Percentiles rank a stretch among this genome's conserved stretches.
phyloP scores from a whole-genome alignment of 805 yeast species.

The Candida morakotiae region DNA sequence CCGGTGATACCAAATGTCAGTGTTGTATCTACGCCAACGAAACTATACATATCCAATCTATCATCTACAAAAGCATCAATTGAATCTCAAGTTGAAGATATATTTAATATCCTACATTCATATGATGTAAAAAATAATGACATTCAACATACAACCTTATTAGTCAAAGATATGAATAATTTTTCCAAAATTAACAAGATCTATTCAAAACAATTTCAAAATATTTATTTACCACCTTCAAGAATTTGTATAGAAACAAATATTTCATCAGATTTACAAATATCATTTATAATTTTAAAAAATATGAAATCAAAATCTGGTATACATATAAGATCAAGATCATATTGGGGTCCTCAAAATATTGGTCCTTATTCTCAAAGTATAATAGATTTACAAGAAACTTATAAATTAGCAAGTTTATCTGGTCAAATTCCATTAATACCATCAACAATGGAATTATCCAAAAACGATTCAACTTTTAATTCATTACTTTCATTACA shows the following conservation, averaged over 20 bases:
- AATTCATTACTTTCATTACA: slow-evolving; percentile 63
- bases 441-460: slow-evolving; percentile 64
- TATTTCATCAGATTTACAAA: slow-evolving; percentile 38
- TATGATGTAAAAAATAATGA: slow-evolving; percentile 36
- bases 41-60: slow-evolving; percentile 29
- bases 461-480: slow-evolving; percentile 13
- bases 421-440: slow-evolving; percentile 91
- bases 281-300: slow-evolving; percentile 56
- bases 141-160: slow-evolving; percentile 57
- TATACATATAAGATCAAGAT: slow-evolving; percentile 85
- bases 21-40: slow-evolving; percentile 12
- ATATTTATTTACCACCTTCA: slow-evolving; percentile 75
- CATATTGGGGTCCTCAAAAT: slow-evolving; percentile 98
- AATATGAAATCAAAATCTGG: slow-evolving; percentile 47
- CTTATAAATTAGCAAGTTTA: slow-evolving; percentile 49
- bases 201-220: slow-evolving; percentile 53
- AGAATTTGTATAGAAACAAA: slow-evolving; percentile 75
- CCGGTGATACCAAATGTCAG: neutral
- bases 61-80: slow-evolving; percentile 15
- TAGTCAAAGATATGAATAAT: slow-evolving; percentile 59
- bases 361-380: slow-evolving; percentile 97
- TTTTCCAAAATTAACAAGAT: slow-evolving; percentile 60
- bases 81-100: slow-evolving; percentile 42
- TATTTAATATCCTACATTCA: slow-evolving; percentile 42
- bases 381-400: slow-evolving; percentile 38